Conservation (phyloP, 2,329 filamentous ascomycete genomes). For the Chlorencoelia australis region DNA sequence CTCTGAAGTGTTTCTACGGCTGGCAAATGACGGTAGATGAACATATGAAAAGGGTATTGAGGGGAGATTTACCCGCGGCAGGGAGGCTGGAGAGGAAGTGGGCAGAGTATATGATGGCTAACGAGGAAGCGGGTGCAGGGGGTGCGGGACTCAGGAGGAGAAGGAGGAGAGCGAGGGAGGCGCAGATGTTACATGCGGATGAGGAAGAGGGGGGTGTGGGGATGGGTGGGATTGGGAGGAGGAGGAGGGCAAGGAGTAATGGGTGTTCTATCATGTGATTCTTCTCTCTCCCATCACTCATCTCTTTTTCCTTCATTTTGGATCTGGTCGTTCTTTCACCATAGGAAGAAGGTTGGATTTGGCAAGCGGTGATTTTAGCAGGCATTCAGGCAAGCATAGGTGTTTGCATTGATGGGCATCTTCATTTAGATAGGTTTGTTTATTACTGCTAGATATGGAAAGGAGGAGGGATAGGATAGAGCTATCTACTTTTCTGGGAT, state of each 20-base stretch:
- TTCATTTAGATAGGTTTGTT: too few species aligned
- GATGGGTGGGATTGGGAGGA: slow-evolving; percentile 33
- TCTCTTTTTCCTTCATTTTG: too few species aligned
- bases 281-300: too few species aligned
- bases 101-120: slow-evolving; percentile 89
- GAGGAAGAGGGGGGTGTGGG: slow-evolving; percentile 61
- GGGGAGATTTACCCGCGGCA: slow-evolving; percentile 66
- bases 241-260: slow-evolving; percentile 54
- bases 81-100: slow-evolving; percentile 78
- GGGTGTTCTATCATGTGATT: slow-evolving; percentile 59
- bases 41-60: slow-evolving; percentile 76
- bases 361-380: too few species aligned
- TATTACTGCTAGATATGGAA: too few species aligned
- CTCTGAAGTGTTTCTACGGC: slow-evolving; percentile 87
- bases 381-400: too few species aligned
- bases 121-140: slow-evolving; percentile 66
- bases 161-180: slow-evolving; percentile 69
- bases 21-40: slow-evolving; percentile 94
- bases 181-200: slow-evolving; percentile 67
- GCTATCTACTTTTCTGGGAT: too few species aligned
- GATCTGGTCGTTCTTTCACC: too few species aligned
- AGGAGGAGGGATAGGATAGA: too few species aligned
- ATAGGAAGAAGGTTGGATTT: too few species aligned
- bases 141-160: slow-evolving; percentile 60
- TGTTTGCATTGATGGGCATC: too few species aligned